Evolutionary conservation across 345 rosid species (phyloP).

Genomic region (Citrus mangshanensis): DNA sequence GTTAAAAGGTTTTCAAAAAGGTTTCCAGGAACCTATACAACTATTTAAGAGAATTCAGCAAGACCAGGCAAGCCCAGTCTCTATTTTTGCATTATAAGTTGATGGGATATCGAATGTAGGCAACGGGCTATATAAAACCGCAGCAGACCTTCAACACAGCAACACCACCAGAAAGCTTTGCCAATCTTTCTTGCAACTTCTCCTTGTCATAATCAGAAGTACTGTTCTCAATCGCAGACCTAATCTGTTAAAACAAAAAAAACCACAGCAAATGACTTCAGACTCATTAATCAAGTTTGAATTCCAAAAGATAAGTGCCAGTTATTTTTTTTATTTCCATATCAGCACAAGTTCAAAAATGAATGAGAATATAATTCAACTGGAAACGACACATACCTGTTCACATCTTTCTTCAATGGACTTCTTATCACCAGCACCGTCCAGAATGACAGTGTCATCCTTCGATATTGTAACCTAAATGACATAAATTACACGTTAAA

Average conservation of each 20-base stretch:
- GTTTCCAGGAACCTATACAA: neutral
- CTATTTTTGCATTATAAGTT: neutral
- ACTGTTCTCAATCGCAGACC: constrained; percentile 68
- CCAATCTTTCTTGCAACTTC: constrained; percentile 91
- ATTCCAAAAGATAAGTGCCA: neutral
- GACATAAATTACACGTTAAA: constrained; percentile 4
- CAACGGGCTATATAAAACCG: neutral
- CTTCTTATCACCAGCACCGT: constrained; percentile 96
- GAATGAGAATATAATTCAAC: neutral
- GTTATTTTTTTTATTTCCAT: no score
- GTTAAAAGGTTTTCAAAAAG: neutral
- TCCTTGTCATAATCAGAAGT: constrained; percentile 95
- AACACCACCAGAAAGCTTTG: constrained; percentile 94
- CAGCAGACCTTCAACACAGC: constrained; percentile 84
- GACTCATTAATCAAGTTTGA: neutral
- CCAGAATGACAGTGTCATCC: constrained; percentile 86
- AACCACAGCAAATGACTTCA: neutral
- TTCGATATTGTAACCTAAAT: constrained; percentile 75
- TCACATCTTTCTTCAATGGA: constrained; percentile 84
- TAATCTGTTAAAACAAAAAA: constrained; percentile 41
- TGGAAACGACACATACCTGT: constrained; percentile 44
- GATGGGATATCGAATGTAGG: neutral
- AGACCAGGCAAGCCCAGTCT: neutral
- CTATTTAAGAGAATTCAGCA: neutral
- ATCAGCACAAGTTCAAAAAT: neutral